Conservation (phyloP, 805 yeast genomes). For the Blastobotrys americana region DNA sequence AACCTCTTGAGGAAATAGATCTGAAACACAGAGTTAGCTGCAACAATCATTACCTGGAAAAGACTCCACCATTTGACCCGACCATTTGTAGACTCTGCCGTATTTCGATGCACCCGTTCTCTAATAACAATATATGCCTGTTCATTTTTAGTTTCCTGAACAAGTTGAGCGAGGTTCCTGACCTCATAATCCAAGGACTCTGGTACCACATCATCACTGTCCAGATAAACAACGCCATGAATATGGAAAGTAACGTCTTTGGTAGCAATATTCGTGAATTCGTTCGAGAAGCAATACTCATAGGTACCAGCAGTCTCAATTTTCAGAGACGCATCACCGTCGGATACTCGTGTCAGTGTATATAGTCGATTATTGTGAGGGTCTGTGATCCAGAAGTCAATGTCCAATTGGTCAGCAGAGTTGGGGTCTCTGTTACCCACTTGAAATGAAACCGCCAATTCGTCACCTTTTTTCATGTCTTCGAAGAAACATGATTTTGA, state of each 20-base stretch:
- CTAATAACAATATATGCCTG: slow-evolving; percentile 85
- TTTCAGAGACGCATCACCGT: slow-evolving; percentile 67
- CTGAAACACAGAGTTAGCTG: slow-evolving; percentile 83
- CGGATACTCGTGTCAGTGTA: slow-evolving; percentile 52
- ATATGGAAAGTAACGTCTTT: slow-evolving; percentile 93
- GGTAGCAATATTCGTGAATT: slow-evolving; percentile 59
- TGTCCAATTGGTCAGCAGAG: slow-evolving; percentile 31
- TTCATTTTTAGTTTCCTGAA: slow-evolving; percentile 86
- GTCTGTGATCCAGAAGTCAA: slow-evolving; percentile 55
- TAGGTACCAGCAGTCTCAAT: slow-evolving; percentile 68
- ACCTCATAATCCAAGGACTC: slow-evolving; percentile 82
- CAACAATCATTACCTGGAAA: slow-evolving; percentile 82
- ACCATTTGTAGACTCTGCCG: slow-evolving; percentile 95
- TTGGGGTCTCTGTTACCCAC: slow-evolving; percentile 74
- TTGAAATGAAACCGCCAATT: slow-evolving; percentile 81
- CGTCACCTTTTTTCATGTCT: slow-evolving; percentile 72
- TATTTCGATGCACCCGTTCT: slow-evolving; percentile 96
- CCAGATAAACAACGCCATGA: slow-evolving; percentile 85
- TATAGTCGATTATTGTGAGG: slow-evolving; percentile 46
- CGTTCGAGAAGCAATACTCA: slow-evolving; percentile 88
- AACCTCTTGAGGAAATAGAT: slow-evolving; percentile 89
- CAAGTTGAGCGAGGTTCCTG: slow-evolving; percentile 61
- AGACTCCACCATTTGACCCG: slow-evolving; percentile 98
- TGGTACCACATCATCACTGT: slow-evolving; percentile 63
- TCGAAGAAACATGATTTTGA: slow-evolving; percentile 89